phyloP scores from a whole-genome alignment of 192 early-diverging fungal species.

The Entrophospora sp. region DNA sequence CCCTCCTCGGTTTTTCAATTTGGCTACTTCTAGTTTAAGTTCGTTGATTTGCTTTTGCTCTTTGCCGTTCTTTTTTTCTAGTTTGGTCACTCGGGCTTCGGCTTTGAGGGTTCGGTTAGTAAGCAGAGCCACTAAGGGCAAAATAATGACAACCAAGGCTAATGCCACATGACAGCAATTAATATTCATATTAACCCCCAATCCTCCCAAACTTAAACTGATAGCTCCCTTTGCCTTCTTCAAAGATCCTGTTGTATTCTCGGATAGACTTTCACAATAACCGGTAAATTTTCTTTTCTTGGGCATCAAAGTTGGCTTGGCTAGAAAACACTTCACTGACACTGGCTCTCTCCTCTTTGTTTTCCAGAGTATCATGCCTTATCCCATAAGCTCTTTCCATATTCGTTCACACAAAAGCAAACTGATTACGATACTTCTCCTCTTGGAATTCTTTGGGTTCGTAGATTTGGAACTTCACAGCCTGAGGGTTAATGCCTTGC shows the following conservation, averaged over 20 bases:
- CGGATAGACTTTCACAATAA: not conserved
- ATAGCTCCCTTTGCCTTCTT: too few species aligned
- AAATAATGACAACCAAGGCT: not conserved
- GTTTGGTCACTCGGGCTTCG: not conserved
- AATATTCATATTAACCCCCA: not conserved
- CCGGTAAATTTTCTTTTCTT: not conserved
- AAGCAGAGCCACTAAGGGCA: not conserved
- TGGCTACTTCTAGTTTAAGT: not conserved
- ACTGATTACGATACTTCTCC: too few species aligned
- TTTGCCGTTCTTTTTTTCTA: slow-evolving; percentile 7
- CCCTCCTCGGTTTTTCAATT: not conserved
- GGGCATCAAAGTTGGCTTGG: too few species aligned
- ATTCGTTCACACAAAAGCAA: too few species aligned
- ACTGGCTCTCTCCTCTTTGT: too few species aligned
- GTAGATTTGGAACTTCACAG: too few species aligned
- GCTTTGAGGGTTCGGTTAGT: not conserved
- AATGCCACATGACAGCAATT: not conserved
- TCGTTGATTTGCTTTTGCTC: not conserved
- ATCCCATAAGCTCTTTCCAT: too few species aligned
- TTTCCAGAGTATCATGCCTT: too few species aligned
- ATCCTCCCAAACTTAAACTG: not conserved
- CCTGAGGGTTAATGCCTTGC: too few species aligned
- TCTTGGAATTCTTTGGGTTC: too few species aligned
- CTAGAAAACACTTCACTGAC: too few species aligned
- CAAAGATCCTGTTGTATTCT: not conserved